These are phyloP conservation scores for Penicillium taxi DNA, from an alignment of 495 filamentous ascomycete species.

Conservation along the genomic window DNA sequence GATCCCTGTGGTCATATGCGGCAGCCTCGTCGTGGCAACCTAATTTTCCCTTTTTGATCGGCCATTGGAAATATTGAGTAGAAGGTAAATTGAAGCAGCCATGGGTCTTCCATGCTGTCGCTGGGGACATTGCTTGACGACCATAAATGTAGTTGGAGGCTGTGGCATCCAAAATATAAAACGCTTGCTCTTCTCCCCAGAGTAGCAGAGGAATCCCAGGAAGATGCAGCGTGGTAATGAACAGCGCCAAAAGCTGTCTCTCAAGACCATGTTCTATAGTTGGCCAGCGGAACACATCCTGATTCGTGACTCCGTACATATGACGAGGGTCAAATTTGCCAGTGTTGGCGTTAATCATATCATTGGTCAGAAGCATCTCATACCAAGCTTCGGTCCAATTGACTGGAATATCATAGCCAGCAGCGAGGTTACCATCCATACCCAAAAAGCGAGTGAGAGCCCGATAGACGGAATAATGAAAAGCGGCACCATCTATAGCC, in stretches of 20 bases:
- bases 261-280: slow-evolving; percentile 55
- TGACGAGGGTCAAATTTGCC: slow-evolving; percentile 63
- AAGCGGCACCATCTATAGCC: slow-evolving; percentile 59
- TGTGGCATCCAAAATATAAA: slow-evolving; percentile 60
- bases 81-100: slow-evolving; percentile 55
- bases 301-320: slow-evolving; percentile 62
- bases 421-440: slow-evolving; percentile 53
- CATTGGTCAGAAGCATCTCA: slow-evolving; percentile 54
- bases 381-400: slow-evolving; percentile 60
- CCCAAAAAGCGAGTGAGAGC: slow-evolving; percentile 59
- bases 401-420: slow-evolving; percentile 51
- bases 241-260: slow-evolving; percentile 52
- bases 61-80: slow-evolving; percentile 52
- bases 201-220: slow-evolving; percentile 58
- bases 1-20: slow-evolving; percentile 61
- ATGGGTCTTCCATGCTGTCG: slow-evolving; percentile 61
- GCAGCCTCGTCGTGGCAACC: slow-evolving; percentile 54
- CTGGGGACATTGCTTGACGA: slow-evolving; percentile 57
- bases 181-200: slow-evolving; percentile 66
- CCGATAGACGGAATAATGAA: slow-evolving; percentile 67
- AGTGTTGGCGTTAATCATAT: slow-evolving; percentile 57
- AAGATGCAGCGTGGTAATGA: slow-evolving; percentile 57
- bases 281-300: slow-evolving; percentile 72
- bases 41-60: slow-evolving; percentile 43
- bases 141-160: slow-evolving; percentile 65